Base-by-base conservation (phyloP, 2,329 filamentous ascomycete species). In the Fusarium sp. region DNA sequence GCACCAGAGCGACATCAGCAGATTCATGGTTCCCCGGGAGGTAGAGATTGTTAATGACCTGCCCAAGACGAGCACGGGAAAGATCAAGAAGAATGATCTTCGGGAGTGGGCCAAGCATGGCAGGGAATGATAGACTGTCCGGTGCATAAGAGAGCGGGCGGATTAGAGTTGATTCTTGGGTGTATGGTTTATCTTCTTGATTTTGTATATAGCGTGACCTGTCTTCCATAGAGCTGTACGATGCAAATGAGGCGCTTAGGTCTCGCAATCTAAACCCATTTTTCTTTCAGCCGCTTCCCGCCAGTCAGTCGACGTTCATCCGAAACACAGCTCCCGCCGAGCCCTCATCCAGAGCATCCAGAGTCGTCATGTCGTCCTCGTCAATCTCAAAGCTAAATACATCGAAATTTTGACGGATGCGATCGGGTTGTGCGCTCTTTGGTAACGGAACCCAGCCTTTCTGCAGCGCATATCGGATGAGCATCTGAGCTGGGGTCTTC, bases 31-130 rank as follows among this genome's bases (percentile, higher is more conserved):
- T 13, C 90, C 89, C 28, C 80, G 87, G 41, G 90, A 91, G 77
- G 88, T 91, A 1, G 93, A 97, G 79, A 84, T 98, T 44, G 89
- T 99, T n/a, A 72, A 83, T 7, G 95, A 98, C 80, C 84, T 99
- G 70, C 96, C 96, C 10, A 99, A 99, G 88, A 99, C 96, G 30
- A 96, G 93, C 80, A 99, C 96, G 1, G 96, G 96, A 4, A 99
- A 99, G 87, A 87, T 98, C 65, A 91, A 94, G 87, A 99, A 99
- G 89, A 98, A 97, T 76, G 89, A 97, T 7, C 81, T 99, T 59
- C 85, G 96, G 65, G 92, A 94, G 73, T 97, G 95, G 95, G 93
- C 92, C 3, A 79, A 78, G 71, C 71, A 71, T 23, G 74, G 74
- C 6, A 70, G 60, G 23, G 50, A 64, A 46, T 73, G 73, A 51